Conservation (phyloP, 1,284 basidiomycete genomes). For the Pascua guehoae region DNA sequence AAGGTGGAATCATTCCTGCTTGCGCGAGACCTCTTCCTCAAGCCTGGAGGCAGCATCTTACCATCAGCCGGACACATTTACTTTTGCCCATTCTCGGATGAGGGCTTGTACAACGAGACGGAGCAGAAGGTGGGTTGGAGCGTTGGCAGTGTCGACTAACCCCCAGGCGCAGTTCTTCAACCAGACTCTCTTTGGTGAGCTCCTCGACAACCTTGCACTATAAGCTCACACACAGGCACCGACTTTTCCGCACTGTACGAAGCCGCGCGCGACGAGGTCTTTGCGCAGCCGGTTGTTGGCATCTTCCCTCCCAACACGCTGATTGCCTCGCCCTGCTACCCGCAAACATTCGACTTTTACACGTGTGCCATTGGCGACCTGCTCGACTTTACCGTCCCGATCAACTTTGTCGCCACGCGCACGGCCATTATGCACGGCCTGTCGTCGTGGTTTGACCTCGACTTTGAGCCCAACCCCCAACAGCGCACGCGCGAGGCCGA, state of each 20-base stretch:
- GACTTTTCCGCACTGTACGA: conserved; percentile 44
- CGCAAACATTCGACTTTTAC: conserved; percentile 48
- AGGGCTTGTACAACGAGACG: conserved; percentile 52
- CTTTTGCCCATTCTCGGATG: conserved; percentile 53
- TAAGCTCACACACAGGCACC: conserved; percentile 20
- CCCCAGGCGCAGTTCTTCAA: conserved; percentile 49
- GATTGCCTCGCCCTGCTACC: conserved; percentile 33
- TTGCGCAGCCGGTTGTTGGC: conserved; percentile 50
- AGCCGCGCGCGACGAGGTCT: conserved; percentile 42
- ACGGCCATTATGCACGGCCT: conserved; percentile 48
- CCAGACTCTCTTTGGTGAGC: conserved; percentile 39
- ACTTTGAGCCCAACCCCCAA: conserved; percentile 30
- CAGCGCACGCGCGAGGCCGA: conserved; percentile 5
- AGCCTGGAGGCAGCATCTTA: conserved; percentile 51
- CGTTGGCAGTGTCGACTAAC: not conserved
- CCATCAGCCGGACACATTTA: conserved; percentile 52
- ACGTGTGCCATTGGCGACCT: conserved; percentile 41
- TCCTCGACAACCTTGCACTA: no score
- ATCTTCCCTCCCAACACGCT: conserved; percentile 48
- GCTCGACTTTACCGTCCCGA: conserved; percentile 42
- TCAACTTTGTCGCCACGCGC: conserved; percentile 42
- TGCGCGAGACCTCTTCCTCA: conserved; percentile 52
- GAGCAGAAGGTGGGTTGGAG: conserved; percentile 47
- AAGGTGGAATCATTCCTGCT: conserved; percentile 53
- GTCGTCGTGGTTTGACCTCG: conserved; percentile 49